Evolutionary conservation across 805 yeast species (phyloP).

Genomic region (Tetrapisispora nanseiensis): DNA sequence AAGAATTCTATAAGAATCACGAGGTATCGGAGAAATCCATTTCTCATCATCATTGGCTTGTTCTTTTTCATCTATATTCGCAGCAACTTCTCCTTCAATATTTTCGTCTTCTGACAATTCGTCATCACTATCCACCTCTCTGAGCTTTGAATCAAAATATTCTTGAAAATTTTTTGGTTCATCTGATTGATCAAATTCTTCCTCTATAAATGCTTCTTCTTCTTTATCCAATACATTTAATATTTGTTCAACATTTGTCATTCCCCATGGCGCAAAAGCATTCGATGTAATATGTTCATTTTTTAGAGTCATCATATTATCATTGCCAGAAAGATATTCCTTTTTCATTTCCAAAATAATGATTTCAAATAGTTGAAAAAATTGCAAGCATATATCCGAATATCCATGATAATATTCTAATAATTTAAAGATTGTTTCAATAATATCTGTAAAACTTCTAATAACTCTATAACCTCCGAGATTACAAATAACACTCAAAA

Average conservation of each 20-base stretch:
- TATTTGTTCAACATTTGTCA: slow-evolving; percentile 37
- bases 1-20: slow-evolving; percentile 45
- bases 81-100: slow-evolving; percentile 10
- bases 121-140: slow-evolving; percentile 32
- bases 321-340: slow-evolving; percentile 28
- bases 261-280: slow-evolving; percentile 51
- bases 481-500: slow-evolving; percentile 57
- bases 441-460: slow-evolving; percentile 59
- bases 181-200: slow-evolving; percentile 7
- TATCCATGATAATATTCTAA: slow-evolving; percentile 84
- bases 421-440: slow-evolving; percentile 63
- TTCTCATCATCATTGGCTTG: slow-evolving; percentile 25
- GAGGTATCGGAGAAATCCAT: slow-evolving; percentile 66
- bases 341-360: slow-evolving; percentile 40
- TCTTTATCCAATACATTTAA: slow-evolving; percentile 33
- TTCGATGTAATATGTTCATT: slow-evolving; percentile 17
- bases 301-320: slow-evolving; percentile 7
- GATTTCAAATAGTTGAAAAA: slow-evolving; percentile 60
- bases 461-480: slow-evolving; percentile 62
- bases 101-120: slow-evolving; percentile 14
- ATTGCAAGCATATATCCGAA: slow-evolving; percentile 56
- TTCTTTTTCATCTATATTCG: slow-evolving; percentile 7
- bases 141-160: slow-evolving; percentile 28
- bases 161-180: slow-evolving; percentile 31
- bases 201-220: slow-evolving; percentile 14